Evolutionary conservation across 441 rosid species (phyloP).

Genomic region (Gossypium schwendimanii): DNA sequence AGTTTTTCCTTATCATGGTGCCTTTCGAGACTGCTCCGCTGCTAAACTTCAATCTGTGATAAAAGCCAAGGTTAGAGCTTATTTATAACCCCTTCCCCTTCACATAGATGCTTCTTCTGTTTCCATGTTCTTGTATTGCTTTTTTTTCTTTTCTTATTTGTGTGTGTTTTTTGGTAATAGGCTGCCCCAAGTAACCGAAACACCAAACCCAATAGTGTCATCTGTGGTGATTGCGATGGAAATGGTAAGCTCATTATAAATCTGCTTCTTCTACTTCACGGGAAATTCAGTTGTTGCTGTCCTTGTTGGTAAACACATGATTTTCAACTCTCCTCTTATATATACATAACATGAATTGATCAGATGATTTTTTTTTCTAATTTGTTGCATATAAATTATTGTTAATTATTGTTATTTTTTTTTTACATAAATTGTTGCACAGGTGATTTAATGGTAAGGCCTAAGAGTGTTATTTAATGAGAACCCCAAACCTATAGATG

Average conservation of each 20-base stretch:
- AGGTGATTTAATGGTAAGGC: too few species aligned
- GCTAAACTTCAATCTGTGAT: conserved; percentile 1
- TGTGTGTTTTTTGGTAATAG: conserved; percentile 12
- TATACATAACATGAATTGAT: too few species aligned
- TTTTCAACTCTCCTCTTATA: too few species aligned
- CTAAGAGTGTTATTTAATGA: too few species aligned
- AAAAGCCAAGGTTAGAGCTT: conserved; percentile 24
- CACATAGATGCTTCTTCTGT: background rate
- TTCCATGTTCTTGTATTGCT: background rate
- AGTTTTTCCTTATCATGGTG: conserved; percentile 11
- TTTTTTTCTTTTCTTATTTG: background rate
- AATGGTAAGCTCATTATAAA: conserved; percentile 27
- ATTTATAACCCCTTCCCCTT: background rate
- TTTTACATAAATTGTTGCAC: too few species aligned
- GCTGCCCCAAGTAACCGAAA: conserved; percentile 27
- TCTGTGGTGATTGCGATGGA: conserved; percentile 38
- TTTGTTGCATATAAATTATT: too few species aligned
- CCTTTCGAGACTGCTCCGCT: background rate
- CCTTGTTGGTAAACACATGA: too few species aligned
- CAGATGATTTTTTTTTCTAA: too few species aligned
- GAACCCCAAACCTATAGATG: too few species aligned
- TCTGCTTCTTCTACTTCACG: too few species aligned
- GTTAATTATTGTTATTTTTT: too few species aligned
- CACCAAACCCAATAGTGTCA: conserved; percentile 37
- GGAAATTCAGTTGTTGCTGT: too few species aligned